Evolutionary conservation across 73 alveolate genomes (phyloP).

Genomic region (Tetrahymena borealis): DNA sequence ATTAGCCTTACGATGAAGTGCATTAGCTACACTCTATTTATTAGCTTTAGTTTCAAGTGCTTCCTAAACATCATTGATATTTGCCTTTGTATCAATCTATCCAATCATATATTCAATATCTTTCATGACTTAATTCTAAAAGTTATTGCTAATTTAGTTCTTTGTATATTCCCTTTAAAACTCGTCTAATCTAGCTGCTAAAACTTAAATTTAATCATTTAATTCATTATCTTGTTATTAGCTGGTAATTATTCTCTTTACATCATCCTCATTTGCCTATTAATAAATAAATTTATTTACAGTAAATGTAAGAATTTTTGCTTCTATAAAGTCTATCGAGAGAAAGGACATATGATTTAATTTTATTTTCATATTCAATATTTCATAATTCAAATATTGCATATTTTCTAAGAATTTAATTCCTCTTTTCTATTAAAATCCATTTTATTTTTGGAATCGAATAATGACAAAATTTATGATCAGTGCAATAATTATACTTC

Average conservation of each 20-base stretch:
- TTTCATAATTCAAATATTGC: no score
- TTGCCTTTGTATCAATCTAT: slow-evolving; percentile 68
- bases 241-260: slow-evolving; percentile 61
- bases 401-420: no score
- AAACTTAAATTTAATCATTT: slow-evolving; percentile 51
- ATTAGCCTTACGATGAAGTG: slow-evolving; percentile 90
- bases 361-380: no score
- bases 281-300: slow-evolving; percentile 52
- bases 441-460: no score
- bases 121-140: slow-evolving; percentile 54
- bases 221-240: slow-evolving; percentile 66
- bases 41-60: slow-evolving; percentile 76
- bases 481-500: no score
- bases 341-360: no score
- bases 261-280: slow-evolving; percentile 55
- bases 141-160: slow-evolving; percentile 48
- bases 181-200: slow-evolving; percentile 43
- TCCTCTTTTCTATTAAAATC: no score
- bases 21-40: slow-evolving; percentile 83
- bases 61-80: slow-evolving; percentile 73
- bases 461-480: no score
- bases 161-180: slow-evolving; percentile 54
- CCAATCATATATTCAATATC: slow-evolving; percentile 55
- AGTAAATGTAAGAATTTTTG: no score
- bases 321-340: no score